These are phyloP conservation scores for Evernia prunastri DNA, from an alignment of 495 filamentous ascomycete species.

Conservation along the genomic window DNA sequence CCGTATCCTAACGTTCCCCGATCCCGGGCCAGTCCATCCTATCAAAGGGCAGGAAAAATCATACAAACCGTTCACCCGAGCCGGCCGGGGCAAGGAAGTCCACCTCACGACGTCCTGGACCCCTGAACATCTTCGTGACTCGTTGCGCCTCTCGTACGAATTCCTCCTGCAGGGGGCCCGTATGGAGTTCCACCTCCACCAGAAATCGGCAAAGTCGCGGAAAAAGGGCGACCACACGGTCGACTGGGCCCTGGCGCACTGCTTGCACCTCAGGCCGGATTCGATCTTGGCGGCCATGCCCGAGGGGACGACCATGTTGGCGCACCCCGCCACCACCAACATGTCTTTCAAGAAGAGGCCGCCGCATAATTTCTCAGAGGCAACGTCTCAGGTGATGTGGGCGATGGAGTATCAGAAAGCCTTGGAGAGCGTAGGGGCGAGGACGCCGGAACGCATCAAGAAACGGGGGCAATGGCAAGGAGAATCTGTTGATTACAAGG, in stretches of 20 bases:
- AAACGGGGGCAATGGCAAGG: neutral
- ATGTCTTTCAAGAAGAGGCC: neutral
- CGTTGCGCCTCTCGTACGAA: neutral
- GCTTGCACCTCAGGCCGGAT: neutral
- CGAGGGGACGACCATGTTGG: conserved; percentile 3
- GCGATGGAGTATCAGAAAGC: neutral
- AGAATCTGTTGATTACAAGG: no score
- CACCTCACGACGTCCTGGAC: neutral
- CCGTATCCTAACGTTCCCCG: neutral
- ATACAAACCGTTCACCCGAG: neutral
- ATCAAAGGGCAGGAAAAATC: no score
- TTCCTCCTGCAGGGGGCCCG: neutral
- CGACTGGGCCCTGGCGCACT: conserved; percentile 3
- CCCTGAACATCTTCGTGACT: neutral
- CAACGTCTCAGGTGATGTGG: neutral
- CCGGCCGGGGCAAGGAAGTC: conserved; percentile 1
- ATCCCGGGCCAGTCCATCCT: neutral
- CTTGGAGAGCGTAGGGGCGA: neutral
- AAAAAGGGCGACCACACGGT: neutral
- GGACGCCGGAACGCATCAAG: neutral
- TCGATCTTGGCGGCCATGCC: conserved; percentile 10
- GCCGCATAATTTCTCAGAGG: neutral
- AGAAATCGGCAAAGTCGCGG: neutral
- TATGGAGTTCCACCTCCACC: neutral
- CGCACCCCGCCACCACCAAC: neutral